These are phyloP conservation scores for Ganoderma boninense DNA, from an alignment of 1,284 basidiomycete species.

Conservation along the genomic window DNA sequence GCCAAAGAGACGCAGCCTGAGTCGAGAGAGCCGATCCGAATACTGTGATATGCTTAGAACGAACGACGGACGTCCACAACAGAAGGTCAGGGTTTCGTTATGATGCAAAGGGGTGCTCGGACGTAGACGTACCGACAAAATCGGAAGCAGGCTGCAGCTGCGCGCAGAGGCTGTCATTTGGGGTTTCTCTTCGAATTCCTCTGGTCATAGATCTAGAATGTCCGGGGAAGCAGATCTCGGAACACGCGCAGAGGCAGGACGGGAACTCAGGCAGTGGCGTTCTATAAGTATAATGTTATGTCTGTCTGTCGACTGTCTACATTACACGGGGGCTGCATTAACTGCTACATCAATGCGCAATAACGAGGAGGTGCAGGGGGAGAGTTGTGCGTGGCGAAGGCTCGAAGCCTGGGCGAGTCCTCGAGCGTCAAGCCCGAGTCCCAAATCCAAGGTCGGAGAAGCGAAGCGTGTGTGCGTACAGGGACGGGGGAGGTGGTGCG, in stretches of 20 bases:
- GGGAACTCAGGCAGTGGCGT: not conserved
- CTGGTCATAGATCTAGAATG: no score
- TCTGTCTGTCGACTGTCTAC: not conserved
- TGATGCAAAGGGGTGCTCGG: not conserved
- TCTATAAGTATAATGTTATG: not conserved
- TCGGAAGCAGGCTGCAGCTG: not conserved
- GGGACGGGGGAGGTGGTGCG: not conserved
- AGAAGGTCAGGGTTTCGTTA: no score
- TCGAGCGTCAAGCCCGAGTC: not conserved
- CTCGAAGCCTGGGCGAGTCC: not conserved
- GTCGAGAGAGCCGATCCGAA: not conserved
- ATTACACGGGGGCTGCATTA: not conserved
- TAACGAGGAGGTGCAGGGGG: not conserved
- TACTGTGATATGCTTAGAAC: not conserved
- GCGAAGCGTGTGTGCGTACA: not conserved
- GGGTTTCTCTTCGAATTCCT: no score
- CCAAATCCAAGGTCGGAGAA: not conserved
- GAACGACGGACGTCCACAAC: no score
- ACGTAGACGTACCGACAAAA: not conserved
- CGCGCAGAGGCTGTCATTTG: no score
- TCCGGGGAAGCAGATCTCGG: no score
- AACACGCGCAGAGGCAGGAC: not conserved
- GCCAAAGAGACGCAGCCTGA: not conserved
- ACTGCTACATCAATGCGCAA: conserved; percentile 2
- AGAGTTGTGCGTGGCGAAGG: not conserved